A percentile compares a stretch with the other conserved stretches of the same genome.
phyloP scores from a whole-genome alignment of 345 rosid species.

The Firmiana major region DNA sequence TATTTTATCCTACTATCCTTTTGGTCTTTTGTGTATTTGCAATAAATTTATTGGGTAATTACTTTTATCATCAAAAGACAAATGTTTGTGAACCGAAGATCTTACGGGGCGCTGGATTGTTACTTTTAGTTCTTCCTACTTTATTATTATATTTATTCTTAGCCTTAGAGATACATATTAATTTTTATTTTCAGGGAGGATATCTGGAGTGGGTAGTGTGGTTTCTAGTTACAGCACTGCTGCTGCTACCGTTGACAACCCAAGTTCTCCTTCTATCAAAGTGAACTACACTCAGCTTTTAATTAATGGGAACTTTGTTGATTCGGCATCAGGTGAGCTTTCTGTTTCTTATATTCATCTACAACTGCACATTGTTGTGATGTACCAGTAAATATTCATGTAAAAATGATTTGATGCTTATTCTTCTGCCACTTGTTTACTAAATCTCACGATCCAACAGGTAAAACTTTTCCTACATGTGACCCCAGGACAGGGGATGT shows the following conservation, averaged over 20 bases:
- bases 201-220: conserved; percentile 30
- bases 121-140: not conserved
- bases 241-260: conserved; percentile 45
- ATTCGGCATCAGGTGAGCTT: conserved; percentile 74
- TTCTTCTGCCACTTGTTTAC: not conserved
- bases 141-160: not conserved
- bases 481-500: conserved; percentile 94
- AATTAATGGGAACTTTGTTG: conserved; percentile 73
- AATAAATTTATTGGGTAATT: not conserved
- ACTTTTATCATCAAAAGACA: not conserved
- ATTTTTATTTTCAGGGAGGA: conserved; percentile 41
- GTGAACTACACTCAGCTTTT: conserved; percentile 60
- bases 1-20: no score
- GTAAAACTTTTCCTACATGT: conserved; percentile 74
- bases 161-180: not conserved
- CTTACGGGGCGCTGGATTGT: not conserved
- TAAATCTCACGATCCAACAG: conserved; percentile 15
- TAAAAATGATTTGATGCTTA: not conserved
- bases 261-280: conserved; percentile 44
- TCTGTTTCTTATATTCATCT: not conserved
- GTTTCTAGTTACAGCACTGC: conserved; percentile 45
- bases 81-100: not conserved
- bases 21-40: not conserved
- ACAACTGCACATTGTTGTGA: not conserved
- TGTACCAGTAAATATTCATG: not conserved